A percentile compares a stretch with the other conserved stretches of the same genome.
phyloP scores from a whole-genome alignment of 805 yeast species.

The Teunomyces tritomae region DNA sequence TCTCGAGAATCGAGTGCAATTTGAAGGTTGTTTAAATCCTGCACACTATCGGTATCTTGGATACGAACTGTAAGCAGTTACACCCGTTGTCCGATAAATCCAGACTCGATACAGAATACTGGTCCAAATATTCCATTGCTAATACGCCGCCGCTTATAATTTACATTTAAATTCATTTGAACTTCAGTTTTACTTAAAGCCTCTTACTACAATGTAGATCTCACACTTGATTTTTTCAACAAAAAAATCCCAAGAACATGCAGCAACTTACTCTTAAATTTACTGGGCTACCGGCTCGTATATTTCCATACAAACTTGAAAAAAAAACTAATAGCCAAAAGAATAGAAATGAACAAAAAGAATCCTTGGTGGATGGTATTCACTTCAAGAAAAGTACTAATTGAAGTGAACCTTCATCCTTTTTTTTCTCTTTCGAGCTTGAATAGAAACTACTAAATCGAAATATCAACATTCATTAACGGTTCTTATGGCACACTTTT shows the following conservation, averaged over 20 bases:
- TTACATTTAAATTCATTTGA: too few relatives aligned
- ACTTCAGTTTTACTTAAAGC: too few relatives aligned
- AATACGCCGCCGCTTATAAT: too few relatives aligned
- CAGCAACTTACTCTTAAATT: not conserved
- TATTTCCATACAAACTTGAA: not conserved
- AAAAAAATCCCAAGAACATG: too few relatives aligned
- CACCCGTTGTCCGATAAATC: too few relatives aligned
- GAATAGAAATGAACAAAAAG: not conserved
- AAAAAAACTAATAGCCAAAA: not conserved
- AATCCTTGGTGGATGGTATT: not conserved
- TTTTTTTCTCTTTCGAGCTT: constrained; percentile 2
- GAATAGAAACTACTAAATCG: not conserved
- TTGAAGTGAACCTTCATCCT: constrained; percentile 3
- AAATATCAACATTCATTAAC: constrained; percentile 3
- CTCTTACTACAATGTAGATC: too few relatives aligned
- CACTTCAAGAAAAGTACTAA: constrained; percentile 4
- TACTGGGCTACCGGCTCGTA: not conserved
- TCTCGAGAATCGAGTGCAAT: too few relatives aligned
- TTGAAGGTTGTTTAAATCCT: too few relatives aligned
- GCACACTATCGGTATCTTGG: too few relatives aligned
- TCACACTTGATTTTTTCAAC: too few relatives aligned
- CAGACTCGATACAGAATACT: too few relatives aligned
- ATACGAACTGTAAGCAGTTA: too few relatives aligned
- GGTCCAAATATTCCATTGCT: not conserved
- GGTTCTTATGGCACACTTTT: constrained; percentile 12